Conservation (phyloP, 2,329 filamentous ascomycete species). For the Bipolaris victoriae region DNA sequence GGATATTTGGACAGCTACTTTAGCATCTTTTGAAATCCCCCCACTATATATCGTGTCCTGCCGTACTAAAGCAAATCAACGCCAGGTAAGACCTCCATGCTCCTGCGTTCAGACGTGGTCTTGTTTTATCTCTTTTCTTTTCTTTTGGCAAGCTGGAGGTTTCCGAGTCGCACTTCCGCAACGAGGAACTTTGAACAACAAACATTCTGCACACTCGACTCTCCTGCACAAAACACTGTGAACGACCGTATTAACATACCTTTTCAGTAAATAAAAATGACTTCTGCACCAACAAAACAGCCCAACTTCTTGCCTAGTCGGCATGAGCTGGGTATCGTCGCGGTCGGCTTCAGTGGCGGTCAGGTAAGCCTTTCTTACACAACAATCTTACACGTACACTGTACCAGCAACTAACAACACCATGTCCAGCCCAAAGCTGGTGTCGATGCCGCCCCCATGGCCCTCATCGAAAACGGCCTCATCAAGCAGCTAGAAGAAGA, state of each 20-base stretch:
- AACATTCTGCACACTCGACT: neutral
- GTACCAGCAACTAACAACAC: conserved; percentile 4
- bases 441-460: conserved; percentile 87
- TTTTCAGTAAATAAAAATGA: conserved; percentile 49
- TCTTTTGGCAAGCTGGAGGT: neutral
- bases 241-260: conserved; percentile 1
- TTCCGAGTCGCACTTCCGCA: conserved; percentile 3
- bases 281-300: conserved; percentile 62
- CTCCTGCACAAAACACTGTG: neutral
- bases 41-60: neutral
- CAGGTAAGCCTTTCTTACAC: conserved; percentile 66
- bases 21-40: neutral
- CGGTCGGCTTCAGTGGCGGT: conserved; percentile 94
- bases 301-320: conserved; percentile 80
- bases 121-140: neutral
- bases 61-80: neutral
- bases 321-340: conserved; percentile 86
- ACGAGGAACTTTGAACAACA: conserved; percentile 3
- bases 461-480: conserved; percentile 86
- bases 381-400: neutral
- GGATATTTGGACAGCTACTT: neutral
- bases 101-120: neutral
- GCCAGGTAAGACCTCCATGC: conserved; percentile 1
- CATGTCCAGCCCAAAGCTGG: conserved; percentile 77
- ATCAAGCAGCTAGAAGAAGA: conserved; percentile 83